phyloP scores from a whole-genome alignment of 305 asterid species.

The Fraxinus dipetala region DNA sequence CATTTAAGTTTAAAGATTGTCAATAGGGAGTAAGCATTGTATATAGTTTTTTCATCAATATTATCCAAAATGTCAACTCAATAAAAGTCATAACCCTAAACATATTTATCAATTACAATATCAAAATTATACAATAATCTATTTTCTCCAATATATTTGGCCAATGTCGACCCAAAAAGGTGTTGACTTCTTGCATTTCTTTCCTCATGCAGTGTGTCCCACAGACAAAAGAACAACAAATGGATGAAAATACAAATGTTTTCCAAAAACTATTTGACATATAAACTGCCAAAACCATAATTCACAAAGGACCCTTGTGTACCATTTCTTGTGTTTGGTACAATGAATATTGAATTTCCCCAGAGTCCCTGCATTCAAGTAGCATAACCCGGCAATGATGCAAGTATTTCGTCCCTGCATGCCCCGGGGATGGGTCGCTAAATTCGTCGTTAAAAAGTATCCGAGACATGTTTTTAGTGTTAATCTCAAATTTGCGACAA shows the following conservation, averaged over 20 bases:
- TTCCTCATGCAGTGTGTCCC: background rate
- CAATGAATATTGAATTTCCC: background rate
- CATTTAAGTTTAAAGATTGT: background rate
- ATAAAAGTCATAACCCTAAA: background rate
- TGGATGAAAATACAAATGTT: background rate
- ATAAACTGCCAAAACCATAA: background rate
- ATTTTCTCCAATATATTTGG: background rate
- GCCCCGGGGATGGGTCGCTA: background rate
- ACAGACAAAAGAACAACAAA: background rate
- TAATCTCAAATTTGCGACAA: too few relatives aligned
- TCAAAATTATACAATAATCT: background rate
- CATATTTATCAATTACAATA: background rate
- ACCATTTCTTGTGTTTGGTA: background rate
- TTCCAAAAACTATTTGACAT: background rate
- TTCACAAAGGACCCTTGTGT: background rate
- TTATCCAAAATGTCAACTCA: background rate
- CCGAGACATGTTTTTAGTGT: background rate
- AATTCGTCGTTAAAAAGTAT: background rate
- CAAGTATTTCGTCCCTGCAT: background rate
- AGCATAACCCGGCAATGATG: background rate
- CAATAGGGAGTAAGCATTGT: background rate
- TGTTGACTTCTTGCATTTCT: background rate
- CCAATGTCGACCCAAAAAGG: background rate
- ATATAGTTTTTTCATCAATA: background rate
- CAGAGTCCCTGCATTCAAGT: background rate